Conservation (phyloP, 2,329 filamentous ascomycete genomes). For the Cordyceps farinosa region DNA sequence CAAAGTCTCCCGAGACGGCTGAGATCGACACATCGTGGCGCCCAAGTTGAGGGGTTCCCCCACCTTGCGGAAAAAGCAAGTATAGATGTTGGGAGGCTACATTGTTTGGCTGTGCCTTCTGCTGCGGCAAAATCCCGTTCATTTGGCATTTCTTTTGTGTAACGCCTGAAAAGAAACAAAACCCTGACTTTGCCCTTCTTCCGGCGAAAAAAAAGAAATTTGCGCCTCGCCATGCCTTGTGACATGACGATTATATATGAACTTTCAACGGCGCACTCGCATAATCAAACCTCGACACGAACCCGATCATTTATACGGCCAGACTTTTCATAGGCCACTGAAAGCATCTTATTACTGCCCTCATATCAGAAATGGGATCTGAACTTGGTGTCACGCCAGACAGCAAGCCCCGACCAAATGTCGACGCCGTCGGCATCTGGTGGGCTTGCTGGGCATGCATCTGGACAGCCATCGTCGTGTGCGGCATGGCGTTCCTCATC, state of each 20-base stretch:
- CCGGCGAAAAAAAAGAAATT: neutral
- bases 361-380: slow-evolving; percentile 24
- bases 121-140: neutral
- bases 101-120: neutral
- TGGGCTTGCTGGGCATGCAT: slow-evolving; percentile 31
- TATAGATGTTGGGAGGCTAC: neutral
- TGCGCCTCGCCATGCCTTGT: neutral
- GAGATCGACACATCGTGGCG: neutral
- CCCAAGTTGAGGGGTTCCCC: neutral
- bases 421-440: slow-evolving; percentile 33
- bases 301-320: no score
- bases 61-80: neutral
- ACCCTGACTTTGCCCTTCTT: neutral
- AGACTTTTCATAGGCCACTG: neutral
- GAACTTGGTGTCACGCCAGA: slow-evolving; percentile 25
- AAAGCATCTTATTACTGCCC: neutral
- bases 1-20: neutral
- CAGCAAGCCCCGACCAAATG: slow-evolving; percentile 19
- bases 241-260: neutral
- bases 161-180: neutral
- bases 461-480: slow-evolving; percentile 35
- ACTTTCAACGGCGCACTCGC: neutral
- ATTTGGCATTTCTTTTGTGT: neutral
- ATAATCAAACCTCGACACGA: neutral
- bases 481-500: slow-evolving; percentile 39